Percentiles rank a stretch among this genome's conserved stretches.
Conservation (phyloP, 352 stramenopile species). For the Phytopythium mirpurense region DNA sequence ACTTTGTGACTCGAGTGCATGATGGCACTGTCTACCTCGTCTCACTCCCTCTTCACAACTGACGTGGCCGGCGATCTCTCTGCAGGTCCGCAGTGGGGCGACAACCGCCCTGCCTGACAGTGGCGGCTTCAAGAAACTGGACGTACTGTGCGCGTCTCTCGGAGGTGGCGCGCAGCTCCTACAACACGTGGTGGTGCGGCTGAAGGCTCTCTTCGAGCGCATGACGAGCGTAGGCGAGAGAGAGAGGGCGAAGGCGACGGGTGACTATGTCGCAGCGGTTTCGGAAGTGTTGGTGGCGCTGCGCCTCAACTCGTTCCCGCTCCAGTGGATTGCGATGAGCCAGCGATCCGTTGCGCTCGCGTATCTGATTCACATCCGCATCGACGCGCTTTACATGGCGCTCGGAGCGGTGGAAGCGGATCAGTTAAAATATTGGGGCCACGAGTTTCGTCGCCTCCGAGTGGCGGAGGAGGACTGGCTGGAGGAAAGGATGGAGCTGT, state of each 20-base stretch:
- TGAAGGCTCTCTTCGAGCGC: not conserved
- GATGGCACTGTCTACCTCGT: too few relatives aligned
- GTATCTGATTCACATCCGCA: not conserved
- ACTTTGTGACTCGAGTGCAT: too few relatives aligned
- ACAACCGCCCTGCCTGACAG: too few relatives aligned
- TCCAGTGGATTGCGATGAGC: not conserved
- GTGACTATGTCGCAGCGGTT: too few relatives aligned
- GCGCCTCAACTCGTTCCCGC: not conserved
- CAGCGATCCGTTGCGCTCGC: not conserved
- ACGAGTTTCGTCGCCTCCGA: not conserved
- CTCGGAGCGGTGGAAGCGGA: not conserved
- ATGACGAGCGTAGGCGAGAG: not conserved
- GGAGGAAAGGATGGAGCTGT: not conserved
- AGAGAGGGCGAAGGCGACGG: too few relatives aligned
- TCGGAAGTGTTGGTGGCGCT: not conserved
- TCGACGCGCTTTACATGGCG: not conserved
- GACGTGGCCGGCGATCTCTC: too few relatives aligned
- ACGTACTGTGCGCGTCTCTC: not conserved
- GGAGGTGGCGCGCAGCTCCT: not conserved
- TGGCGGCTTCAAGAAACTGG: not conserved
- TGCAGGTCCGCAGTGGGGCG: too few relatives aligned
- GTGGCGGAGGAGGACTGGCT: not conserved
- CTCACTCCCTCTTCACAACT: too few relatives aligned
- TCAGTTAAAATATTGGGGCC: not conserved
- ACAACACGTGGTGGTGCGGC: not conserved